Conservation (phyloP, 139 green algal species). For the Penium margaritaceum region DNA sequence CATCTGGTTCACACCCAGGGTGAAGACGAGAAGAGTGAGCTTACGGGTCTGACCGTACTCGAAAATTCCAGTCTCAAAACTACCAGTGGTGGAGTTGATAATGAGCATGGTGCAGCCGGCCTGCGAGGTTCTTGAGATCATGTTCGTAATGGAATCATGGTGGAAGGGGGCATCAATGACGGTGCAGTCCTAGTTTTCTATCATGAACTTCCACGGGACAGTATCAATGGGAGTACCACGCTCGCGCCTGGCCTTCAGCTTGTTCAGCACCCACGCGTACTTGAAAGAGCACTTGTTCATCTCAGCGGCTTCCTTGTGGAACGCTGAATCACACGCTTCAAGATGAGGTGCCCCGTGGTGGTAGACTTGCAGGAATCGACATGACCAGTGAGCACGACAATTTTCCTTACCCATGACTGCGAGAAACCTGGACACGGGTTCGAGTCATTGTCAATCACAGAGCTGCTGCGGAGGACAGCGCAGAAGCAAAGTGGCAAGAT, state of each 20-base stretch:
- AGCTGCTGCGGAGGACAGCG: no score
- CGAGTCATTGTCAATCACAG: no score
- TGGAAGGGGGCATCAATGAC: conserved; percentile 71
- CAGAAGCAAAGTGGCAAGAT: no score
- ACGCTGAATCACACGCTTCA: conserved; percentile 94
- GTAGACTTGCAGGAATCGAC: conserved; percentile 95
- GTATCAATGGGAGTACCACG: conserved; percentile 70
- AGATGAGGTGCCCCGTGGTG: conserved; percentile 91
- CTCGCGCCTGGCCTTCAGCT: conserved; percentile 74
- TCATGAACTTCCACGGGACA: conserved; percentile 99
- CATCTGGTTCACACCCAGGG: conserved; percentile 96
- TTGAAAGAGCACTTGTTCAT: conserved; percentile 87
- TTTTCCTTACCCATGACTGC: conserved; percentile 57
- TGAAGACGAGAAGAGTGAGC: conserved; percentile 94
- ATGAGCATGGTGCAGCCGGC: conserved; percentile 71
- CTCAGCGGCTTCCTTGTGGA: conserved; percentile 77
- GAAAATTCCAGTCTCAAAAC: conserved; percentile 51
- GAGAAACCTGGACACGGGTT: no score
- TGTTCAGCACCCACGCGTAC: conserved; percentile 88
- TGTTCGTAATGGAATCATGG: conserved; percentile 99
- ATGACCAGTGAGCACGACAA: conserved; percentile 71
- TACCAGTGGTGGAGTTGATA: conserved; percentile 72
- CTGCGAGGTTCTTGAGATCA: conserved; percentile 84
- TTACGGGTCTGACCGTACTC: conserved; percentile 94
- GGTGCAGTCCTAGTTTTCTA: conserved; percentile 95